Base-by-base conservation (phyloP, 352 stramenopile species). In the Hyaloperonospora arabidopsidis region DNA sequence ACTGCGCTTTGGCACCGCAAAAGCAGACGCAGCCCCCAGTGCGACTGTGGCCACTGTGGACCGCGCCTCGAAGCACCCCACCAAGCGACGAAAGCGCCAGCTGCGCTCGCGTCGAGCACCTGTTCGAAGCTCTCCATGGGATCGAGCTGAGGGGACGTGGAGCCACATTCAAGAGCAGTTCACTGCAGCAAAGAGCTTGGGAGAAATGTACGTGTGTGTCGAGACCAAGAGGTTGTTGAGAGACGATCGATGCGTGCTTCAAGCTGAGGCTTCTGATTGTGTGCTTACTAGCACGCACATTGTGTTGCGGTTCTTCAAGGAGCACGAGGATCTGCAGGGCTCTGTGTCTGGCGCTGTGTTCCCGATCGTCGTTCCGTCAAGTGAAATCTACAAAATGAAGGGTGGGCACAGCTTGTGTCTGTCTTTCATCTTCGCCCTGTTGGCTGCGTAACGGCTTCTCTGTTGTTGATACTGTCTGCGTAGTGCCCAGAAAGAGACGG, bases 311-410 rank as follows among this genome's bases (percentile, higher is more conserved):
- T 84, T 89, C 25, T 84, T 89, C 52, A 68, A 77, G 12, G 74
- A 84, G 59, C 67, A 89, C 17, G 76, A 86, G 46, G 38, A 50
- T 4, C 41, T 72, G 6, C 69, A 78, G 32, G 46, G 44, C 36
- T 52, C 54, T 17, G 45, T 25, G n/a, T 28, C 47, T 0, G 36
- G 8, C 5, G 49, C 57, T 2, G 46, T 54, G 13, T 82, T 78
- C 29, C 77, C 76, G 0, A 72, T 86, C 22, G 49, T 74, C 4
- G 59, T 89, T 7, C 66, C 73, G 7, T 64, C 76, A 7, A 82
- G 62, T 38, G 79, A 86, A 25, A 72, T 86, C 38, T 87, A 87
- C 63, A 70, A 50, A 49, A 84, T 87, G 69, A 67, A 87, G 25
- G 69, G 77, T 86, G 66, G 47, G 57, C 19, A 32, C 25, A 32